Evolutionary conservation across 768 basidiomycete genomes (phyloP).

Genomic region (Panellus pusillus): DNA sequence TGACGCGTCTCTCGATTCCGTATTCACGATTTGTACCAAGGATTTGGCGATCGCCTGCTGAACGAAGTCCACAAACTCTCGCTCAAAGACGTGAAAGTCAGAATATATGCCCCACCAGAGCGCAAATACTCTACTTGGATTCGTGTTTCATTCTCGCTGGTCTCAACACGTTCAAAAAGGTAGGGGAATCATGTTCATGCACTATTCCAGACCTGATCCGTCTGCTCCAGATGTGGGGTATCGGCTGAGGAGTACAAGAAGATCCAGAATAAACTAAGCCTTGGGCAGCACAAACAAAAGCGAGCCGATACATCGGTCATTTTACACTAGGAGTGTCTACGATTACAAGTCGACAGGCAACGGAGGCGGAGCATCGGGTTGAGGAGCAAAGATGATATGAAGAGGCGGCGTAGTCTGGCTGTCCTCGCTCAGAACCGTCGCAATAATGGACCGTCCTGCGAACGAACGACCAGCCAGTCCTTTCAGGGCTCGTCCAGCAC

Average conservation of each 20-base stretch:
- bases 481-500: conserved; percentile 74
- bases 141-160: conserved; percentile 95
- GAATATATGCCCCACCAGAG: conserved; percentile 99
- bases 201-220: conserved; percentile 12
- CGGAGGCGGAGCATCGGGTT: conserved; percentile 80
- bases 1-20: neutral
- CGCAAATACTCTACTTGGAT: conserved; percentile 98
- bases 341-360: conserved; percentile 48
- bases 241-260: conserved; percentile 92
- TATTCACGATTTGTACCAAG: conserved; percentile 33
- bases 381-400: conserved; percentile 79
- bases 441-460: conserved; percentile 83
- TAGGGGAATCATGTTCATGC: conserved; percentile 28
- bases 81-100: conserved; percentile 95
- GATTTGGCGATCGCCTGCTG: conserved; percentile 93
- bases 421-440: conserved; percentile 79
- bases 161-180: conserved; percentile 97
- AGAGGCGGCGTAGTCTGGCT: conserved; percentile 85
- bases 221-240: conserved; percentile 87
- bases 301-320: conserved; percentile 6
- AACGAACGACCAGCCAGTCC: conserved; percentile 88
- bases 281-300: neutral
- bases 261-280: conserved; percentile 34
- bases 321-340: conserved; percentile 7
- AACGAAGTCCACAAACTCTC: conserved; percentile 97